Conservation (phyloP, 306 rosid genomes). For the Cucurbita argyrosperma region DNA sequence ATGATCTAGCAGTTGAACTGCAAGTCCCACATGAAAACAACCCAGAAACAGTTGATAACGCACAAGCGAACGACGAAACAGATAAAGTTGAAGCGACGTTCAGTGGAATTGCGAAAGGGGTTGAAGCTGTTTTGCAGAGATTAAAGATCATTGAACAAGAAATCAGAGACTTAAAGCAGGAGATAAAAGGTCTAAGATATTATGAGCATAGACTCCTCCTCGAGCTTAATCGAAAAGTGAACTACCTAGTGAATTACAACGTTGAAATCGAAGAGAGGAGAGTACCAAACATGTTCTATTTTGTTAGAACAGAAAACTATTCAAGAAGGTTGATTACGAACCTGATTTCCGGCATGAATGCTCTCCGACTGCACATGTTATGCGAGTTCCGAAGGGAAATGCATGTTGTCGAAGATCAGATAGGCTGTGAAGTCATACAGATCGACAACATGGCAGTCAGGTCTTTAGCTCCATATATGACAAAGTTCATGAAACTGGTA, state of each 20-base stretch:
- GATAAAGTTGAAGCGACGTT: conserved; percentile 55
- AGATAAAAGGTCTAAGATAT: conserved; percentile 83
- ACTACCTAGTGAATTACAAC: conserved; percentile 67
- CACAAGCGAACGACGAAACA: conserved; percentile 28
- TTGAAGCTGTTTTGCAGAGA: conserved; percentile 72
- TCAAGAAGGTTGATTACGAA: conserved; percentile 66
- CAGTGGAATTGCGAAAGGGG: conserved; percentile 96
- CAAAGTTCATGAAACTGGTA: conserved; percentile 71
- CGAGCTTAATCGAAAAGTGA: conserved; percentile 74
- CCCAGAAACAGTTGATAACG: conserved; percentile 34
- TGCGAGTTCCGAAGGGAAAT: conserved; percentile 74
- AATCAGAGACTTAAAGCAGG: conserved; percentile 88
- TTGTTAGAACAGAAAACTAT: conserved; percentile 75
- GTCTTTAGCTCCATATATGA: conserved; percentile 77
- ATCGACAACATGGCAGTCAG: conserved; percentile 65
- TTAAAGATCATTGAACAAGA: conserved; percentile 92
- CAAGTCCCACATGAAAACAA: conserved; percentile 61
- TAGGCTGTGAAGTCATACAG: conserved; percentile 84
- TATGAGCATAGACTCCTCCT: conserved; percentile 76
- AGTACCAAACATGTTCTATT: conserved; percentile 84
- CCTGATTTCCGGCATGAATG: conserved; percentile 71
- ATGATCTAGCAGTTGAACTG: conserved; percentile 78
- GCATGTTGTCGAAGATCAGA: conserved; percentile 90
- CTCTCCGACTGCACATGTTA: conserved; percentile 83
- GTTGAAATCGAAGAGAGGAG: conserved; percentile 84